These are phyloP conservation scores for Leccinum incarnatum DNA, from an alignment of 768 basidiomycete species.

Conservation along the genomic window DNA sequence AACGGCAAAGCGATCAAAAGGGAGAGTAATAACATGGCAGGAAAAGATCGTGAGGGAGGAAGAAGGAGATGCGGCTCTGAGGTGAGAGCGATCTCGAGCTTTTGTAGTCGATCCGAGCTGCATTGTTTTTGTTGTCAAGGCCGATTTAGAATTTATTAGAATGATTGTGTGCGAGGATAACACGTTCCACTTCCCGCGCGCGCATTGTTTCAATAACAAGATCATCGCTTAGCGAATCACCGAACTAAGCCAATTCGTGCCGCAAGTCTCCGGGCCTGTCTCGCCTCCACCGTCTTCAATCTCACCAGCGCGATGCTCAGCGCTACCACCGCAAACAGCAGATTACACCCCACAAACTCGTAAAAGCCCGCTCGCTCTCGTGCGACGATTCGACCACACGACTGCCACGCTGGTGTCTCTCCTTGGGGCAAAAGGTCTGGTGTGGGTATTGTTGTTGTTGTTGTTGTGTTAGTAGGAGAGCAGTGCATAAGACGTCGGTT, in stretches of 20 bases:
- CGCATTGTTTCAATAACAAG: background rate
- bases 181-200: background rate
- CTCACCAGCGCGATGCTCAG: constrained; percentile 66
- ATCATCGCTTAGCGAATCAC: background rate
- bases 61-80: background rate
- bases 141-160: constrained; percentile 7
- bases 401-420: constrained; percentile 84
- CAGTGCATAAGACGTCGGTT: constrained; percentile 91
- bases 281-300: constrained; percentile 61
- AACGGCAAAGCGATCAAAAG: constrained; percentile 25
- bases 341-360: constrained; percentile 86
- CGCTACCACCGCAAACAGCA: constrained; percentile 65
- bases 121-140: constrained; percentile 16
- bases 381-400: constrained; percentile 82
- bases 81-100: background rate
- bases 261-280: constrained; percentile 80
- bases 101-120: constrained; percentile 9
- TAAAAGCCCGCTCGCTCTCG: constrained; percentile 85
- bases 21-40: constrained; percentile 23
- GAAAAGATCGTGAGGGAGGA: constrained; percentile 17
- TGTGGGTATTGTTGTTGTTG: constrained; percentile 10
- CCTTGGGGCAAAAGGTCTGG: constrained; percentile 31
- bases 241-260: constrained; percentile 78
- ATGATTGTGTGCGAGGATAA: background rate
- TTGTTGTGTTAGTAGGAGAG: constrained; percentile 33